These are phyloP conservation scores for Chaetoceros tenuissimus DNA, from an alignment of 108 stramenopile species.

Conservation along the genomic window DNA sequence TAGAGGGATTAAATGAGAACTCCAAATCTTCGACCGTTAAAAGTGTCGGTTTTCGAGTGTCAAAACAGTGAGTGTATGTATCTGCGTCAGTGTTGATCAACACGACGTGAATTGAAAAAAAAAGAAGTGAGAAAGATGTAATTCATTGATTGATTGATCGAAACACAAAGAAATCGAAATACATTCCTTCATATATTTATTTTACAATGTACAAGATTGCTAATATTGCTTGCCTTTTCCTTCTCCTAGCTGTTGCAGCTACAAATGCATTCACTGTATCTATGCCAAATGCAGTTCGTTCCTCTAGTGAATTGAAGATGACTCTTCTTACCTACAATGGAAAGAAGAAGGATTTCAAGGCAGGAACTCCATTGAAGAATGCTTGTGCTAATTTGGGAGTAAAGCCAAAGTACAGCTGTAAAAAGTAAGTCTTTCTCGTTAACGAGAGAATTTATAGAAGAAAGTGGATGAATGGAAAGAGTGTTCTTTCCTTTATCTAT, in stretches of 20 bases:
- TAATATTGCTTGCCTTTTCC: not conserved
- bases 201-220: not conserved
- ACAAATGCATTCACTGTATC: not conserved
- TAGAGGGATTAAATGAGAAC: too few species aligned
- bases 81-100: too few species aligned
- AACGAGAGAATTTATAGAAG: too few species aligned
- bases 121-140: too few species aligned
- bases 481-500: too few species aligned
- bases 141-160: too few species aligned
- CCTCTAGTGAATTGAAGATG: conserved; percentile 36
- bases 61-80: too few species aligned
- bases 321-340: conserved; percentile 54
- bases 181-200: not conserved
- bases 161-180: too few species aligned
- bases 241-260: not conserved
- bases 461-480: too few species aligned
- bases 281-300: not conserved
- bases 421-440: conserved; percentile 70
- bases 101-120: too few species aligned
- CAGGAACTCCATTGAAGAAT: conserved; percentile 54
- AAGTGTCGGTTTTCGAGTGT: too few species aligned
- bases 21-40: too few species aligned
- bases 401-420: conserved; percentile 75
- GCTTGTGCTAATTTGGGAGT: conserved; percentile 64
- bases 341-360: conserved; percentile 63